Evolutionary conservation across 75 land plant genomes (phyloP), one percentile per base, ranked within the genome.

Genomic region (Pinus taeda): DNA sequence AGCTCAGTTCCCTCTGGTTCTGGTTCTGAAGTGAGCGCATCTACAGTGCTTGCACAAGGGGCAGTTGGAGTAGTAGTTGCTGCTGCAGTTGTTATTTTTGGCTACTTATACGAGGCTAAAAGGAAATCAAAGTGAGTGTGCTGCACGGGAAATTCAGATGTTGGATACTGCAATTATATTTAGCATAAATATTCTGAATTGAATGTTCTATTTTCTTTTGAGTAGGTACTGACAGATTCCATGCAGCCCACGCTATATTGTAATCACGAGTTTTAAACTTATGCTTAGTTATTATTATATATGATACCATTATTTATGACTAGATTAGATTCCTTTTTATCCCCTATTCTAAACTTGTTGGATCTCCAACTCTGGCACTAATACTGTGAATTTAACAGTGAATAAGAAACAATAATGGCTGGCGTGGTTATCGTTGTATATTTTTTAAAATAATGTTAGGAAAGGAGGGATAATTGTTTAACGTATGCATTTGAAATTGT

Each of bases 31-130:
- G 59, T 15, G 58, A 73, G 74, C 18, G 55, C 57, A 49, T 24
- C 74, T 26, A 83, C 83, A 12, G 49, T 94, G 53, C 58, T 96
- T 72, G 93, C 90, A 62, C 99, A 94, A 15, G 81, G 95, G 64
- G 93, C 95, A 42, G 83, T 96, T 62, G 99, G 98, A 57, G 89
- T 94, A 42, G 98, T 83, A 13, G 95, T 96, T 75, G 87, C 98
- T 39, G 95, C 95, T 21, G 85, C 89, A 3, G 98, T 96, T 57
- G 95, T 92, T 74, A 78, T 89, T 60, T 45, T 90, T 4, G 87
- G 99, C 76, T 96, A 96, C 81, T 49, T 87, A 4, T 96, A 96
- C 58, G 99, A 96, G 77, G 86, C 77, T 60, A 81, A 81, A 11
- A 67, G 85, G 53, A 88, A 74, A 57, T 72, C 80, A 76, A 76